Evolutionary conservation across 768 basidiomycete genomes (phyloP).

Genomic region (Phylloporus rhodoxanthus): DNA sequence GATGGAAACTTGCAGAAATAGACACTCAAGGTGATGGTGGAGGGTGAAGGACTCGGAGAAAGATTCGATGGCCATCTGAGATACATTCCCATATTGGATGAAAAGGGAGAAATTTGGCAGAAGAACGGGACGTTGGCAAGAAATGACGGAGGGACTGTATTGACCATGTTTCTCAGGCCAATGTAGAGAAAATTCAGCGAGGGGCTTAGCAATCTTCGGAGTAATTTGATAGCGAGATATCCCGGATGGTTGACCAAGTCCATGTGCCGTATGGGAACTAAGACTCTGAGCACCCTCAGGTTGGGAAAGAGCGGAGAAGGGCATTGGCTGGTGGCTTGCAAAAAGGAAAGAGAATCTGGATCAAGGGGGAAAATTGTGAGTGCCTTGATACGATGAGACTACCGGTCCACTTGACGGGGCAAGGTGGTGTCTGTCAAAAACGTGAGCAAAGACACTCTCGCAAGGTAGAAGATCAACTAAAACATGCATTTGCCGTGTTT

Average conservation of each 20-base stretch:
- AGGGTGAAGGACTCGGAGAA: neutral
- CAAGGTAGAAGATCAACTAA: neutral
- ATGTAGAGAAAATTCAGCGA: neutral
- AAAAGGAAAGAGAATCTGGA: neutral
- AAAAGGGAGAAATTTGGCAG: neutral
- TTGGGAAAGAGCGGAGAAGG: neutral
- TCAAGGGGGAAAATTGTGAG: neutral
- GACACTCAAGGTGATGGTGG: neutral
- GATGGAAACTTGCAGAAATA: neutral
- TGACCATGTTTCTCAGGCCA: neutral
- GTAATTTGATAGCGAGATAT: neutral
- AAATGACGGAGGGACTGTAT: no score
- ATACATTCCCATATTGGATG: neutral
- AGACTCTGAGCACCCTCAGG: neutral
- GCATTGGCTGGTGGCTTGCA: neutral
- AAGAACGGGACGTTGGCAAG: neutral
- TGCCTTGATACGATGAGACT: neutral
- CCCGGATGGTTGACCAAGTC: no score
- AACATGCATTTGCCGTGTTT: neutral
- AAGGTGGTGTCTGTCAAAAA: neutral
- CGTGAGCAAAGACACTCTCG: neutral
- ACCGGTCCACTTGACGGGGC: neutral
- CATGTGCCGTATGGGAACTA: neutral
- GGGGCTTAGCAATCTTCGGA: neutral
- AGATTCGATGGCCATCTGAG: neutral